Evolutionary conservation across 345 rosid genomes (phyloP), one percentile per base, ranked within the genome.

Genomic region (Populus davidiana): DNA sequence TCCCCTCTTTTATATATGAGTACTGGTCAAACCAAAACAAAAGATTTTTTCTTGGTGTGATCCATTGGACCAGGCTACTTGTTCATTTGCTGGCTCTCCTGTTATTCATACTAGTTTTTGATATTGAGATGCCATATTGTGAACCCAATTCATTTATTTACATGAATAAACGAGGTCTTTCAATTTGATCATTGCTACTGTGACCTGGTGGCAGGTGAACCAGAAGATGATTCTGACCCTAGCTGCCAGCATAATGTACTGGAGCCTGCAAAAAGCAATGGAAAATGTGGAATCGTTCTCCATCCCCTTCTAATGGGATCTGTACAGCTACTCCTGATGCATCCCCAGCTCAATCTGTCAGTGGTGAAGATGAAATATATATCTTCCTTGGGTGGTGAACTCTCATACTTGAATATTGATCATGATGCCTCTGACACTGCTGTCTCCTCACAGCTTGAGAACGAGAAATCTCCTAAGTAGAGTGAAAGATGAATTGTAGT

Each of bases 201-300:
- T 72, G 67, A 20, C 70, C 8, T 69, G 36, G 35, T 67, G 86
- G 69, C 92, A 94, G 97, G 98, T 94, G 65, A 91, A 94, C 85
- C 97, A 87, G 88, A 94, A 94, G 91, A 94, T 93, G 98, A 90
- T 93, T 69, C 86, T 92, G 1, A 90, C 93, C 8, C 80, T 94
- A 61, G 91, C 94, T 7, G 97, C 98, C 31, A 93, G 97, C 85
- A 86, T 94, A 67, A 94, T 93, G 97, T 91, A 88, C 89, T 94
- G 97, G 97, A 91, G 92, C 81, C 85, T 91, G 78, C 93, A 87
- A 79, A 87, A 86, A 33, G 84, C 86, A 6, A 77, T 64, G 1
- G 94, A 88, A 49, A 90, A 87, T 69, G 88, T 82, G 1, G 97
- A 88, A 27, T 79, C 87, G 5, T 87, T 87, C 89, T 21, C 88